A percentile compares a stretch with the other conserved stretches of the same genome.
Evolutionary conservation across 2,329 filamentous ascomycete species (phyloP).

Genomic region (Diaporthe destruens): DNA sequence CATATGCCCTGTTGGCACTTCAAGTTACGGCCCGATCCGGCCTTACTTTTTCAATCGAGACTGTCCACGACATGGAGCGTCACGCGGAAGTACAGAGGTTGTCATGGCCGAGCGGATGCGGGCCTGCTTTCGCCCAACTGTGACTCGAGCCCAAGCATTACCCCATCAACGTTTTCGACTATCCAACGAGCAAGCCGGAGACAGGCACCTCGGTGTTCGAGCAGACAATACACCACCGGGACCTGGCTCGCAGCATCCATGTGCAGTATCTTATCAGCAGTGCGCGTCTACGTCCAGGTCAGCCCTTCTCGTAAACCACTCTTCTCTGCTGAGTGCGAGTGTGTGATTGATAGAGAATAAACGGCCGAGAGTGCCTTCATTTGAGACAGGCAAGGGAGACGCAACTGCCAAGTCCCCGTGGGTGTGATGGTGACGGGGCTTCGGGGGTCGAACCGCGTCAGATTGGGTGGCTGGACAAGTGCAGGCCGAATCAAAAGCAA

Average conservation of each 20-base stretch:
- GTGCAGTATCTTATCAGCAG: background rate
- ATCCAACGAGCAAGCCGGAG: background rate
- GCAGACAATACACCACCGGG: background rate
- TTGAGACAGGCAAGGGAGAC: conserved; percentile 40
- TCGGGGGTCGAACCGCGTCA: conserved; percentile 40
- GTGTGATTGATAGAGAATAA: conserved; percentile 29
- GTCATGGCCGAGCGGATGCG: background rate
- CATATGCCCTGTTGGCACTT: conserved; percentile 35
- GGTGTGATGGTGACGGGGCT: conserved; percentile 34
- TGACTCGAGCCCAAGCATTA: background rate
- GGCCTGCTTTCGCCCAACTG: background rate
- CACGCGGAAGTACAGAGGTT: conserved; percentile 27
- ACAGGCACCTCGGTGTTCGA: background rate
- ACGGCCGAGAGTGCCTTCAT: conserved; percentile 36
- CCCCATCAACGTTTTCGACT: background rate
- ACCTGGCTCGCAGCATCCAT: background rate
- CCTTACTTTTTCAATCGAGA: conserved; percentile 22
- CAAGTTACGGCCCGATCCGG: conserved; percentile 49
- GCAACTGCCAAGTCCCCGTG: conserved; percentile 39
- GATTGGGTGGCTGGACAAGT: conserved; percentile 47
- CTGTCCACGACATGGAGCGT: conserved; percentile 1
- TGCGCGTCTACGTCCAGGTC: conserved; percentile 8
- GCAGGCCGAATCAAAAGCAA: conserved; percentile 49
- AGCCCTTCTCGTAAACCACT: conserved; percentile 11
- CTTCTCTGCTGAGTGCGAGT: conserved; percentile 21